Conservation (phyloP, 169 alveolate genomes). For the Babesia bigemina region DNA sequence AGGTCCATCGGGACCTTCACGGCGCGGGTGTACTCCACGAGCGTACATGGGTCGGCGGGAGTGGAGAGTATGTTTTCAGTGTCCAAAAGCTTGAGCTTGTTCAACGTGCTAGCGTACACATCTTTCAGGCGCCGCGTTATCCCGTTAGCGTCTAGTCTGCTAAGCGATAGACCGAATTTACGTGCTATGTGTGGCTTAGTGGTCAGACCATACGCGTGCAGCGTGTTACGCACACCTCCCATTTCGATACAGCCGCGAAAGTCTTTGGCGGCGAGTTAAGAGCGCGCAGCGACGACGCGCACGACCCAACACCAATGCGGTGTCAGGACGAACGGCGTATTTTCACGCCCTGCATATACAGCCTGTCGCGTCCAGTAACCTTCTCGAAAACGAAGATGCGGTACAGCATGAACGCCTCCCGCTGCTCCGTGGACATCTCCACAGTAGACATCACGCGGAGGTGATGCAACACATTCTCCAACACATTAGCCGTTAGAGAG, state of each 20-base stretch:
- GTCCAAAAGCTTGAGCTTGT: constrained; percentile 73
- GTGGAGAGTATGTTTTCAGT: constrained; percentile 81
- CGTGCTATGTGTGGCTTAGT: no score
- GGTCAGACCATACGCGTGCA: no score
- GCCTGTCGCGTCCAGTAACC: constrained; percentile 58
- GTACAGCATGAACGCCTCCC: constrained; percentile 56
- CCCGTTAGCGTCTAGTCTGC: background rate
- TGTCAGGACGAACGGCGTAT: constrained; percentile 26
- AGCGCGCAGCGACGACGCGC: no score
- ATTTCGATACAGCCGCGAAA: no score
- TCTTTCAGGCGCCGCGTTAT: background rate
- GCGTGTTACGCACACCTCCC: no score
- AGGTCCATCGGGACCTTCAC: constrained; percentile 93
- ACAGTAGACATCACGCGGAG: constrained; percentile 14
- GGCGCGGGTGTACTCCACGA: constrained; percentile 89
- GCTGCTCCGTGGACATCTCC: constrained; percentile 46
- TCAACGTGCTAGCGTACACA: constrained; percentile 64
- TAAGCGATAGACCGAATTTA: background rate
- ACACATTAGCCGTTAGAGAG: constrained; percentile 30
- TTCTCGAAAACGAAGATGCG: constrained; percentile 65
- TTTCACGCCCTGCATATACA: constrained; percentile 68
- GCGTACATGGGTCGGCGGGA: constrained; percentile 88
- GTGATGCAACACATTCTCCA: constrained; percentile 47
- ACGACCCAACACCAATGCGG: background rate
- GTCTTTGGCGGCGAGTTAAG: no score